Conservation (phyloP, 192 early-diverging fungal species). For the Piromyces finnis region DNA sequence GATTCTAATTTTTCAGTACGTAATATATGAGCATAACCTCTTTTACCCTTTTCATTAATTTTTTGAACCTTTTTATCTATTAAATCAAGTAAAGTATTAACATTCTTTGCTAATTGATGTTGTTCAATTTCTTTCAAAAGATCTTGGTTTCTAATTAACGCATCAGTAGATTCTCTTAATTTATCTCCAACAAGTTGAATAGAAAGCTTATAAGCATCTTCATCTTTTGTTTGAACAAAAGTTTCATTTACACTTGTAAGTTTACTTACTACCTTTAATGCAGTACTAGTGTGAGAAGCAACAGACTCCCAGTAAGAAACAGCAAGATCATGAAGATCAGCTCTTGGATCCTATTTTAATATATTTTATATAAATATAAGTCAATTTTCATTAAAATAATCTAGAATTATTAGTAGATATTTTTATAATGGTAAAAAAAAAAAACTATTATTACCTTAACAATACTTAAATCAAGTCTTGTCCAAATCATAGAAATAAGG, state of each 20-base stretch:
- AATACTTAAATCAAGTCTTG: constrained; percentile 22
- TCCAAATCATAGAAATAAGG: constrained; percentile 10
- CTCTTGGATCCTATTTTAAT: background rate
- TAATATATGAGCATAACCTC: background rate
- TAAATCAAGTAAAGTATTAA: background rate
- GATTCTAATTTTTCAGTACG: background rate
- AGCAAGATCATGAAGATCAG: background rate
- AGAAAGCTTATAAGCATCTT: background rate
- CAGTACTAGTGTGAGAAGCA: background rate
- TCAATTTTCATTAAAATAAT: no score
- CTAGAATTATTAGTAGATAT: no score
- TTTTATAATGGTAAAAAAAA: no score
- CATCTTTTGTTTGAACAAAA: background rate
- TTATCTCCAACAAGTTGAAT: background rate
- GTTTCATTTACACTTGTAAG: background rate
- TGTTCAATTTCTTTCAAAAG: background rate
- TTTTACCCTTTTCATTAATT: background rate
- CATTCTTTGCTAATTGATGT: background rate
- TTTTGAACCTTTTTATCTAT: background rate
- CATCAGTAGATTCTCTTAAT: background rate
- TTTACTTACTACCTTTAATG: background rate
- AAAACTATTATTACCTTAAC: constrained; percentile 5
- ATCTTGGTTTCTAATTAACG: background rate
- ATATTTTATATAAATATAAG: background rate
- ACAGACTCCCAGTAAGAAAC: background rate